A percentile compares a stretch with the other conserved stretches of the same genome.
Conservation (phyloP, 2,329 filamentous ascomycete genomes). For the Apiospora hydei region DNA sequence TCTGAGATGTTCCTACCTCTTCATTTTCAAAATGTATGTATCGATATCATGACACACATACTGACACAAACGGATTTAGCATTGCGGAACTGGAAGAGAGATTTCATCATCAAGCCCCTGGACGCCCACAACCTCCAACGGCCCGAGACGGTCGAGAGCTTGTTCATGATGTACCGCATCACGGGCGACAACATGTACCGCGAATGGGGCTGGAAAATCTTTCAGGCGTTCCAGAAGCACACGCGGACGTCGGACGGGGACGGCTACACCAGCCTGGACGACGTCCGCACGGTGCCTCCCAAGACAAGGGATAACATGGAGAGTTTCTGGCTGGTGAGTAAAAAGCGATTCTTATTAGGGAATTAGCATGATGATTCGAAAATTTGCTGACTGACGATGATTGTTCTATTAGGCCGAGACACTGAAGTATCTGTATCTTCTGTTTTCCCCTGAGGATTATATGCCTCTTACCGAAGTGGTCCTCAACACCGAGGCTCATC, state of each 20-base stretch:
- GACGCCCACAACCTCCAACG: constrained; percentile 93
- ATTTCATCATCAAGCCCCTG: constrained; percentile 78
- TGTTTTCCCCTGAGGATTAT: constrained; percentile 85
- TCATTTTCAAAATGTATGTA: not conserved
- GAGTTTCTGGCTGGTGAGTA: constrained; percentile 91
- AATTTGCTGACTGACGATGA: constrained; percentile 23
- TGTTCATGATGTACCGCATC: constrained; percentile 99
- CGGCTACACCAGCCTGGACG: constrained; percentile 81
- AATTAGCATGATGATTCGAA: not conserved
- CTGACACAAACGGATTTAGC: not conserved
- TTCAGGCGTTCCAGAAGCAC: constrained; percentile 86
- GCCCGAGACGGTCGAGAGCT: constrained; percentile 93
- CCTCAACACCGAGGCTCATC: constrained; percentile 95
- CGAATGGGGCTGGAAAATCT: constrained; percentile 99
- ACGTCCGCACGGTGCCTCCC: constrained; percentile 79
- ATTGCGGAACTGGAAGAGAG: constrained; percentile 67
- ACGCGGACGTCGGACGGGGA: constrained; percentile 79
- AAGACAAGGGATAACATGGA: constrained; percentile 89
- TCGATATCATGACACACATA: too few relatives aligned
- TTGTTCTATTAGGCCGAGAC: constrained; percentile 79
- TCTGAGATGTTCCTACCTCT: not conserved
- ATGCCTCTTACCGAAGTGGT: constrained; percentile 87
- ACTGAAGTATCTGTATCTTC: constrained; percentile 94
- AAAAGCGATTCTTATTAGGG: too few relatives aligned
- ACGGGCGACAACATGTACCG: constrained; percentile 89